Percentiles rank a stretch among this genome's conserved stretches.
Evolutionary conservation across 108 stramenopile species (phyloP).

Genomic region (Skeletonema grethae): DNA sequence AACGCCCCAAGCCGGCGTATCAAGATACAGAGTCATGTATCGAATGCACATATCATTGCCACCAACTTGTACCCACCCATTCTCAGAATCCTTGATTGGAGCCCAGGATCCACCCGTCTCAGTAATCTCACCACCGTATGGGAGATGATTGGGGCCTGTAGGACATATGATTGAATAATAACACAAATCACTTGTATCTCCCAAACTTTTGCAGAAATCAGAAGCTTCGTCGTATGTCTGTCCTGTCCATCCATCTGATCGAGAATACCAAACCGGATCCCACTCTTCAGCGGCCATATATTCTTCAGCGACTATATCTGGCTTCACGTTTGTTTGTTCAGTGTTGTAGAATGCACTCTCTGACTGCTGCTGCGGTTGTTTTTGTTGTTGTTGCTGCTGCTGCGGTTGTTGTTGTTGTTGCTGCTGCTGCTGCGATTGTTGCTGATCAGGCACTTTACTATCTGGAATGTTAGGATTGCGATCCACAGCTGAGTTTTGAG

Average conservation of each 20-base stretch:
- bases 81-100: constrained; percentile 23
- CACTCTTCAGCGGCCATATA: not conserved
- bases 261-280: constrained; percentile 18
- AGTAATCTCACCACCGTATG: constrained; percentile 17
- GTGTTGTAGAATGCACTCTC: constrained; percentile 1
- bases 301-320: not conserved
- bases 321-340: constrained; percentile 14
- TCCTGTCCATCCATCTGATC: constrained; percentile 31
- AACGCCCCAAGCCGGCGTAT: constrained; percentile 26
- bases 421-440: not conserved
- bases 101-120: constrained; percentile 17
- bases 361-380: not conserved
- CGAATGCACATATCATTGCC: constrained; percentile 14
- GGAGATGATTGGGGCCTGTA: constrained; percentile 14
- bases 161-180: constrained; percentile 32
- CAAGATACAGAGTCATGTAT: constrained; percentile 19
- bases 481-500: constrained; percentile 4
- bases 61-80: constrained; percentile 36
- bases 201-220: constrained; percentile 15
- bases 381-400: not conserved
- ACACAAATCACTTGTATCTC: constrained; percentile 13
- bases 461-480: not conserved
- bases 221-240: constrained; percentile 19
- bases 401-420: not conserved
- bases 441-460: not conserved